Evolutionary conservation across 2,329 filamentous ascomycete genomes (phyloP).

Genomic region (Epichloe elymi): DNA sequence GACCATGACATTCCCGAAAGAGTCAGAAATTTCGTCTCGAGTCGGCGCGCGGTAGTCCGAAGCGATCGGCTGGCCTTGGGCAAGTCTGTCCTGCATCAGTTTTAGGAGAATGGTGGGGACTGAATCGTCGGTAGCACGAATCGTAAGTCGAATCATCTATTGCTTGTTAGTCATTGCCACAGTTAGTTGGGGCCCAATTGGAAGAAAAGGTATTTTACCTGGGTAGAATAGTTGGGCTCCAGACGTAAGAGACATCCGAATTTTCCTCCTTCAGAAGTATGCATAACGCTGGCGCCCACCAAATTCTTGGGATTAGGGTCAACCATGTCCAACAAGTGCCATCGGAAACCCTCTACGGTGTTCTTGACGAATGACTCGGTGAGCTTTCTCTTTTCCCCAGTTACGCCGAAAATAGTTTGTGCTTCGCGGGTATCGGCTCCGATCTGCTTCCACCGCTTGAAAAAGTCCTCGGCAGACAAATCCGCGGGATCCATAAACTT

Average conservation of each 20-base stretch:
- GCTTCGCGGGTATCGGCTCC: slow-evolving; percentile 77
- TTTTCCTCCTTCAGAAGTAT: slow-evolving; percentile 73
- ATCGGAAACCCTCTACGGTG: slow-evolving; percentile 73
- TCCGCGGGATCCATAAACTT: slow-evolving; percentile 96
- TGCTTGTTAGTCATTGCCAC: not conserved
- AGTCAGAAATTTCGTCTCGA: slow-evolving; percentile 38
- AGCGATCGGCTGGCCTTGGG: slow-evolving; percentile 34
- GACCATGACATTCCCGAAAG: slow-evolving; percentile 45
- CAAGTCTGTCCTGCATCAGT: slow-evolving; percentile 74
- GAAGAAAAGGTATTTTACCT: slow-evolving; percentile 46
- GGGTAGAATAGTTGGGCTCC: slow-evolving; percentile 85
- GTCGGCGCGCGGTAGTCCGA: slow-evolving; percentile 28
- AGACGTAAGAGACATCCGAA: slow-evolving; percentile 86
- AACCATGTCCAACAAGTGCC: slow-evolving; percentile 73
- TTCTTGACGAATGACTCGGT: slow-evolving; percentile 57
- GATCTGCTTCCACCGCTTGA: slow-evolving; percentile 98
- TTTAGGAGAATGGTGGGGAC: slow-evolving; percentile 72
- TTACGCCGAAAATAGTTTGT: slow-evolving; percentile 70
- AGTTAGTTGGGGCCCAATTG: not conserved
- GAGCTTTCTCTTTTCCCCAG: slow-evolving; percentile 43
- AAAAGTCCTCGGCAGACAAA: slow-evolving; percentile 82
- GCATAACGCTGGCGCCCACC: slow-evolving; percentile 78
- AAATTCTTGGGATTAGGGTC: slow-evolving; percentile 91
- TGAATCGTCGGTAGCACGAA: slow-evolving; percentile 83
- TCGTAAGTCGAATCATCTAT: slow-evolving; percentile 90